Percentiles rank a stretch among this genome's conserved stretches.
Conservation (phyloP, 2,329 filamentous ascomycete genomes). For the Aspergillus sp. region DNA sequence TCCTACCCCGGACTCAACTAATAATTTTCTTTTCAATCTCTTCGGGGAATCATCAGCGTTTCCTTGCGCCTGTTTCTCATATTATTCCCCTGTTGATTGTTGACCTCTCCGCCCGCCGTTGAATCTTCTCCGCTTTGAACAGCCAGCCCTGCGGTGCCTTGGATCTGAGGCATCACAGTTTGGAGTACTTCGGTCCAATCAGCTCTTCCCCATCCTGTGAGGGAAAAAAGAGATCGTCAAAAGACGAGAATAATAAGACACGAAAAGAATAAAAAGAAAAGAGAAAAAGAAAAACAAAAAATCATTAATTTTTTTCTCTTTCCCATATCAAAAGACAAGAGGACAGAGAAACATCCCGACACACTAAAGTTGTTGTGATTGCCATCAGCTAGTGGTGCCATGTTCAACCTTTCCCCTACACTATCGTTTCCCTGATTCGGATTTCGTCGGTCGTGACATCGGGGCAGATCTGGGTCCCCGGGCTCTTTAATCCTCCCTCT, state of each 20-base stretch:
- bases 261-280: background rate
- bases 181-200: background rate
- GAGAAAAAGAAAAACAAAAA: background rate
- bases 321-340: background rate
- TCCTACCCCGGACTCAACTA: background rate
- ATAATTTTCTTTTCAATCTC: constrained; percentile 2
- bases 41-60: constrained; percentile 8
- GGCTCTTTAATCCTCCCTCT: background rate
- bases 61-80: constrained; percentile 7
- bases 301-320: too few species aligned
- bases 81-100: constrained; percentile 7
- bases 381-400: constrained; percentile 25
- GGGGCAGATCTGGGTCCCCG: constrained; percentile 11
- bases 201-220: background rate
- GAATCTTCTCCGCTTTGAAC: constrained; percentile 25
- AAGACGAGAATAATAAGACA: constrained; percentile 4
- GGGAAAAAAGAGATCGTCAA: background rate
- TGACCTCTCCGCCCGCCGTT: constrained; percentile 25
- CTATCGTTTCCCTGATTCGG: constrained; percentile 21
- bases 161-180: constrained; percentile 9
- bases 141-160: constrained; percentile 22
- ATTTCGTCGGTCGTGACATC: constrained; percentile 17
- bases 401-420: constrained; percentile 22
- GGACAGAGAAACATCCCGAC: constrained; percentile 10
- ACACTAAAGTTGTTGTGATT: constrained; percentile 4